These are phyloP conservation scores for Didymella pinodella DNA, from an alignment of 2,329 filamentous ascomycete genomes.

Conservation along the genomic window DNA sequence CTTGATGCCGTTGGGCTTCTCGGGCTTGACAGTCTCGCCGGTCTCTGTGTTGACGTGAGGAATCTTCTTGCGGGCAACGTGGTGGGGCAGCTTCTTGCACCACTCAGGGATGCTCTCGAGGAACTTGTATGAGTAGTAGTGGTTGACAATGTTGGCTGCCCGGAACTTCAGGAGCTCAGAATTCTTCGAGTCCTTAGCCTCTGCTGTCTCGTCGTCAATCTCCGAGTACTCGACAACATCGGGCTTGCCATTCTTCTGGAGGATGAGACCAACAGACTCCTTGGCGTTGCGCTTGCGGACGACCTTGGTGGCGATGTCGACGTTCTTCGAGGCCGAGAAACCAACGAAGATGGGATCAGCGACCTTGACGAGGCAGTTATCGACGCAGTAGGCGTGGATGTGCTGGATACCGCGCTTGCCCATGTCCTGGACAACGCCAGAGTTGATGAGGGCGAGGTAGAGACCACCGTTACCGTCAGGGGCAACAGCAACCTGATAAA, in stretches of 20 bases:
- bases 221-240: conserved; percentile 99
- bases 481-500: conserved; percentile 78
- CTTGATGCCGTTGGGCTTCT: conserved; percentile 98
- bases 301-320: conserved; percentile 99
- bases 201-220: conserved; percentile 87
- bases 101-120: conserved; percentile 88
- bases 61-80: conserved; percentile 99
- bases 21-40: conserved; percentile 84
- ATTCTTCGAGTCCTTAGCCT: conserved; percentile 85
- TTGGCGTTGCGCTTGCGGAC: conserved; percentile 97
- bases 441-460: conserved; percentile 86
- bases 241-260: conserved; percentile 93
- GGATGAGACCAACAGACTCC: conserved; percentile 92
- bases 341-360: conserved; percentile 95
- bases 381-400: conserved; percentile 96
- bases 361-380: conserved; percentile 99
- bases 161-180: conserved; percentile 89
- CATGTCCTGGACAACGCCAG: conserved; percentile 87
- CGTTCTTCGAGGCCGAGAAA: conserved; percentile 84
- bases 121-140: conserved; percentile 97
- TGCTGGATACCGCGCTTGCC: conserved; percentile 87
- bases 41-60: conserved; percentile 78
- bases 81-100: conserved; percentile 87
- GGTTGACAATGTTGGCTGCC: conserved; percentile 99
- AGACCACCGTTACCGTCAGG: conserved; percentile 97